These are phyloP conservation scores for Botryotinia calthae DNA, from an alignment of 2,329 filamentous ascomycete genomes.

Conservation along the genomic window DNA sequence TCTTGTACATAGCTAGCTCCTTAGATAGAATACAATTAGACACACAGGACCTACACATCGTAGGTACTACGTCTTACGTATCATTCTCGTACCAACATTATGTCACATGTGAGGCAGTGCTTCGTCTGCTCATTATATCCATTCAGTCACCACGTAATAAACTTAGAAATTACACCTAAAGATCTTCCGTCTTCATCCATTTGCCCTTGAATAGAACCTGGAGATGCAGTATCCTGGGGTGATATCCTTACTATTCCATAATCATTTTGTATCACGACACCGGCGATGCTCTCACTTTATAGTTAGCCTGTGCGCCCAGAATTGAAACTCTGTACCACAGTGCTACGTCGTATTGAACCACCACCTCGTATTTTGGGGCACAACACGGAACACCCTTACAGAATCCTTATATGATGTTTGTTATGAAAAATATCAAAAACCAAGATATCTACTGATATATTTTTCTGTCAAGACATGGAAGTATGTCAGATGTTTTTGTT, in stretches of 20 bases:
- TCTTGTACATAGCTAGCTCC: too few relatives aligned
- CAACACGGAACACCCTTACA: not conserved
- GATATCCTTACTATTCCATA: not conserved
- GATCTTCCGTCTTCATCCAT: not conserved
- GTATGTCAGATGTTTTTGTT: not conserved
- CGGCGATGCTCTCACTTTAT: not conserved
- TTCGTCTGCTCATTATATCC: not conserved
- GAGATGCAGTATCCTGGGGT: not conserved
- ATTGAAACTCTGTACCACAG: not conserved
- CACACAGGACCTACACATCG: too few relatives aligned
- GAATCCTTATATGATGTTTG: not conserved
- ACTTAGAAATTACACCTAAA: fast-evolving
- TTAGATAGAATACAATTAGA: too few relatives aligned
- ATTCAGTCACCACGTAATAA: not conserved
- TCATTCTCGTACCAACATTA: too few relatives aligned
- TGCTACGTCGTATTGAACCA: not conserved
- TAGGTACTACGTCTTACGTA: too few relatives aligned
- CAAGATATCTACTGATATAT: not conserved
- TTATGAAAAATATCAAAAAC: not conserved
- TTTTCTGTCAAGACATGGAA: not conserved
- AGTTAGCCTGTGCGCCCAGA: not conserved
- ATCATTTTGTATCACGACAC: too few relatives aligned
- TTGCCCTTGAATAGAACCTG: not conserved
- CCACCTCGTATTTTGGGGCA: not conserved
- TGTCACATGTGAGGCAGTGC: too few relatives aligned